Percentiles rank a stretch among this genome's conserved stretches.
Evolutionary conservation across 345 rosid species (phyloP).

Genomic region (Arabidopsis suecica): DNA sequence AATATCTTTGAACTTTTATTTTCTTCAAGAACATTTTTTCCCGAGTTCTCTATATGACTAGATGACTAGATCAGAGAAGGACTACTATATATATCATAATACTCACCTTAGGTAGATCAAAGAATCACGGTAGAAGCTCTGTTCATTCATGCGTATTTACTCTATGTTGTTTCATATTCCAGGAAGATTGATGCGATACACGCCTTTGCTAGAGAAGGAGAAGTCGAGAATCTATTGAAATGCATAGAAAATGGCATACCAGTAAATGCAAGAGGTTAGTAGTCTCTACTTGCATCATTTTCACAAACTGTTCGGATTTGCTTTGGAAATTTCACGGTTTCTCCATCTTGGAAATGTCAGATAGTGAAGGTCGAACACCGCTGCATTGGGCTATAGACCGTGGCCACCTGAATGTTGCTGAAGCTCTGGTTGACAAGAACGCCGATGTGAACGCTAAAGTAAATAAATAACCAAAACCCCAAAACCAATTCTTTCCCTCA

Average conservation of each 20-base stretch:
- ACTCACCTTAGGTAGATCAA: not conserved
- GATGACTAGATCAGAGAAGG: not conserved
- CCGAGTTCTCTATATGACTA: not conserved
- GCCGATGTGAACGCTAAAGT: constrained; percentile 87
- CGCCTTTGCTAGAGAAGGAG: constrained; percentile 95
- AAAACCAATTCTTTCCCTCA: not conserved
- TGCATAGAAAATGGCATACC: constrained; percentile 75
- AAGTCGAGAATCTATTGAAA: constrained; percentile 65
- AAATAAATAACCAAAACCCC: not conserved
- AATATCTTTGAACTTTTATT: not conserved
- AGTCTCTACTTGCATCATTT: constrained; percentile 15
- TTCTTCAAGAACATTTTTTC: not conserved
- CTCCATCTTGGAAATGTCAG: constrained; percentile 49
- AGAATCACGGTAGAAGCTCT: not conserved
- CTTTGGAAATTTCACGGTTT: not conserved
- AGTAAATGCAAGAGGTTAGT: constrained; percentile 70
- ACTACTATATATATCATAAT: not conserved
- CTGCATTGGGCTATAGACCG: constrained; percentile 98
- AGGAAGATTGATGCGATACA: constrained; percentile 94
- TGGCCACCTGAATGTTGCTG: constrained; percentile 63
- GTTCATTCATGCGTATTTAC: not conserved
- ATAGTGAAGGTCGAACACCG: constrained; percentile 90
- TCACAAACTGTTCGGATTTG: not conserved
- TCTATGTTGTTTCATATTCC: constrained; percentile 4
- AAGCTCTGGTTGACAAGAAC: constrained; percentile 63